Percentiles rank a stretch among this genome's conserved stretches.
Evolutionary conservation across 2,329 filamentous ascomycete species (phyloP).

Genomic region (Phialophora verrucosa): DNA sequence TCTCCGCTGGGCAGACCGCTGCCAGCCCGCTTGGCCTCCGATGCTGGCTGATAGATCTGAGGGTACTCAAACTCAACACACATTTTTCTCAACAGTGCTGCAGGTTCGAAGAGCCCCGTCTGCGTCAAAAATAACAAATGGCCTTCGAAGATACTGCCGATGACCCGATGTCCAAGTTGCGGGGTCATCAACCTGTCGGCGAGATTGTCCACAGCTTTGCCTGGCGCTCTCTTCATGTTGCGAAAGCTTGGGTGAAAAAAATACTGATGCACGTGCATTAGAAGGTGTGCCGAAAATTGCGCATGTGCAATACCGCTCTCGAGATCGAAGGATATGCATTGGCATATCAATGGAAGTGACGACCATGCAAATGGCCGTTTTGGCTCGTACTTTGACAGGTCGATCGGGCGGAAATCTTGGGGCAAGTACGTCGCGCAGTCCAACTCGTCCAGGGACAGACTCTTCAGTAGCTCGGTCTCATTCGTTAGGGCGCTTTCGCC

Average conservation of each 20-base stretch:
- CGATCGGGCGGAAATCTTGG: conserved; percentile 39
- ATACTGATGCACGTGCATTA: conserved; percentile 53
- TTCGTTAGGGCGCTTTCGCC: conserved; percentile 1
- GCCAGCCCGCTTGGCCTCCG: conserved; percentile 20
- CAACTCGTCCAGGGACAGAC: conserved; percentile 32
- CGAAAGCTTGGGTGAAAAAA: conserved; percentile 45
- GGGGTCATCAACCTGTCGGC: conserved; percentile 42
- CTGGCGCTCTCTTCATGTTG: conserved; percentile 9
- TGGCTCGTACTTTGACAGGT: conserved; percentile 36
- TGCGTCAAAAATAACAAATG: conserved; percentile 63
- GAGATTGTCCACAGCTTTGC: conserved; percentile 19
- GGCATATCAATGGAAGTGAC: conserved; percentile 37
- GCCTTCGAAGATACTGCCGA: conserved; percentile 59
- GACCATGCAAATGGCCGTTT: conserved; percentile 39
- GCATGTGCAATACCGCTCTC: conserved; percentile 52
- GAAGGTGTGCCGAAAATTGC: conserved; percentile 55
- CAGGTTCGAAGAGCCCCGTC: conserved; percentile 44
- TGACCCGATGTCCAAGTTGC: conserved; percentile 50
- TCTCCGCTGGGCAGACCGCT: conserved; percentile 28
- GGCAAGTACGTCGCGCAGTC: conserved; percentile 30
- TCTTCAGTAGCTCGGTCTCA: background rate
- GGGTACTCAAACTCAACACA: conserved; percentile 37
- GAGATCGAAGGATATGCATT: conserved; percentile 37
- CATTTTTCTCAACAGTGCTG: conserved; percentile 64
- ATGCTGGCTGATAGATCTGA: conserved; percentile 7